Evolutionary conservation across 176 grass and related monocot species (phyloP), one percentile per base, ranked within the genome.

Genomic region (Zizania latifolia): DNA sequence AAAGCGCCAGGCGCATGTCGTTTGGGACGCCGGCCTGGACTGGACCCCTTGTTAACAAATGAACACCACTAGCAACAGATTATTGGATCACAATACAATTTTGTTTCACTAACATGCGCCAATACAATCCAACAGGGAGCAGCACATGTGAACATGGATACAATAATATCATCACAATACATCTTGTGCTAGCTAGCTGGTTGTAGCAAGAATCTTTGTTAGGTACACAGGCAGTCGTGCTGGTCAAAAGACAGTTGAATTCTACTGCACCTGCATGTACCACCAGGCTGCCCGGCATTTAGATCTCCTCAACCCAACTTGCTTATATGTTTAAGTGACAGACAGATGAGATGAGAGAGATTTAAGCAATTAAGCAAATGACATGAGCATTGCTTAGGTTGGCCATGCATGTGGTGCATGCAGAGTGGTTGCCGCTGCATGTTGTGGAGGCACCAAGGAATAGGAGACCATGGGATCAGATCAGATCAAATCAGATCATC

Each of bases 91-190:
- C 12, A 22, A 53, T 22, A 21, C 22, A 53, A 7, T 53, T 53
- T 53, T 22, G 48, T 53, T 53, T 21, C n/a, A 41, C 48, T 67
- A 87, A 82, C 77, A 87, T 87, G 85, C 28, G 55, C 44, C 35
- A 40, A 11, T n/a, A n/a, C 45, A 21, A 6, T 39, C 32, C 83
- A 68, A 72, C 63, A 10, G 50, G 60, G 33, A 37, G 61, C 73
- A 82, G 50, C 79, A 73, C 80, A 88, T 88, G 80, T 79, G 61
- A 57, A 83, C 75, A 79, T 83, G 79, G 75, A 83, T 83, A 83
- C 74, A 83, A 87, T 83, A 87, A 78, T 44, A 87, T 74, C 79
- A 87, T 74, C 79, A 78, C 79, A 66, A 50, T 74, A 80, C 68
- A 88, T 79, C 80, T 88, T 68, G 61, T 53, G 48, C 48, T 48